Percentiles rank a stretch among this genome's conserved stretches.
Evolutionary conservation across 2,329 filamentous ascomycete species (phyloP).

Genomic region (Sclerotinia glacialis): DNA sequence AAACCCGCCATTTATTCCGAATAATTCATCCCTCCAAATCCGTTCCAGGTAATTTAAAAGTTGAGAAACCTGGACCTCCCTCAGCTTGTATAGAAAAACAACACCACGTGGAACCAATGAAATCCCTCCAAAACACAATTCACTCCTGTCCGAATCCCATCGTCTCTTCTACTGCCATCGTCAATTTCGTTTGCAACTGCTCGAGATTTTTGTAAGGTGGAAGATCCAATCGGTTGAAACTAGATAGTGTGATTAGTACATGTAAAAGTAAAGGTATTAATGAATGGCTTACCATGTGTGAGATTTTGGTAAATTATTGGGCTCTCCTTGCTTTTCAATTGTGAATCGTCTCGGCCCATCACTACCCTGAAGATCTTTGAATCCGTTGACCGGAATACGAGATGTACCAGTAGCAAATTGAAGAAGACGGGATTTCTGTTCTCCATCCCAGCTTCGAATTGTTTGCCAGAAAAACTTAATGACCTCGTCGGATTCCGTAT

Average conservation of each 20-base stretch:
- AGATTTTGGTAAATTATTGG: conserved; percentile 87
- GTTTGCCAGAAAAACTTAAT: conserved; percentile 99
- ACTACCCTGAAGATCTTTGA: conserved; percentile 97
- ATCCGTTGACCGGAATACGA: conserved; percentile 96
- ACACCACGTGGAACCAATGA: conserved; percentile 29
- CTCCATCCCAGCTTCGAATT: conserved; percentile 93
- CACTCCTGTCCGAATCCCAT: conserved; percentile 98
- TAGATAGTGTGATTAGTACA: conserved; percentile 42
- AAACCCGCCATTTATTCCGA: conserved; percentile 6
- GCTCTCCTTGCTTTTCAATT: conserved; percentile 94
- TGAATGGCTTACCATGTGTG: conserved; percentile 80
- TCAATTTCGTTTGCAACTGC: conserved; percentile 81
- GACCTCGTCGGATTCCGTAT: conserved; percentile 95
- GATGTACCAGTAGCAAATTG: conserved; percentile 98
- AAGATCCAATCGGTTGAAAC: conserved; percentile 95
- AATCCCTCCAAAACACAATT: conserved; percentile 29
- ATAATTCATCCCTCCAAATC: conserved; percentile 8
- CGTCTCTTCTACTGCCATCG: conserved; percentile 96
- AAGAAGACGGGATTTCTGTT: conserved; percentile 93
- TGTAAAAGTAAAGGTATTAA: background rate
- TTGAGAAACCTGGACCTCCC: conserved; percentile 15
- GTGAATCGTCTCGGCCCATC: conserved; percentile 94
- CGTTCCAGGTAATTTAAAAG: conserved; percentile 16
- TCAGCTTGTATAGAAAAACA: conserved; percentile 30
- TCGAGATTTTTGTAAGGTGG: conserved; percentile 91